Conservation (phyloP, 306 rosid genomes). For the Nissolia schottii region DNA sequence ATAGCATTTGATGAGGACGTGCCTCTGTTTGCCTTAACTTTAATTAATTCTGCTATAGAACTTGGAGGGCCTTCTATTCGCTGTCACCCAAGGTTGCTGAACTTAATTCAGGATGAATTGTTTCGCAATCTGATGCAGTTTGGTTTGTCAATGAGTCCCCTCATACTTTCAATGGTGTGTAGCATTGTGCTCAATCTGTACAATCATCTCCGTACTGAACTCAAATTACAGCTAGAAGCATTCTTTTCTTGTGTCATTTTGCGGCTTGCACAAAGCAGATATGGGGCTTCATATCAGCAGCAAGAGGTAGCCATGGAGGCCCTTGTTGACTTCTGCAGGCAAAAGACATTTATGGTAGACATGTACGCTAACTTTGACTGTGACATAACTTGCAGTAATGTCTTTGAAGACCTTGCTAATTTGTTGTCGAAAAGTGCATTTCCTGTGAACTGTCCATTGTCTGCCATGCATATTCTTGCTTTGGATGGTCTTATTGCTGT, state of each 20-base stretch:
- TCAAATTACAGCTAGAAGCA: constrained; percentile 82
- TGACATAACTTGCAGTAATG: constrained; percentile 92
- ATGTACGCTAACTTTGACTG: constrained; percentile 94
- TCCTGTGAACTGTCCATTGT: constrained; percentile 86
- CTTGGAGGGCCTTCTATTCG: constrained; percentile 87
- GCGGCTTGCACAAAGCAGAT: constrained; percentile 85
- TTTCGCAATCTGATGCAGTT: constrained; percentile 84
- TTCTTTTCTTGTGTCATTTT: constrained; percentile 85
- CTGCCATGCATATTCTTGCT: constrained; percentile 87
- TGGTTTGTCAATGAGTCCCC: constrained; percentile 78
- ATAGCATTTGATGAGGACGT: constrained; percentile 88
- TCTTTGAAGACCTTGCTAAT: constrained; percentile 91
- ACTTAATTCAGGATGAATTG: constrained; percentile 81
- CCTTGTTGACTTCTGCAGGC: constrained; percentile 91
- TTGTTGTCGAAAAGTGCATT: constrained; percentile 85
- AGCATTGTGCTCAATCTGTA: constrained; percentile 75
- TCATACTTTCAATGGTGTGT: constrained; percentile 84
- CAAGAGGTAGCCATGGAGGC: constrained; percentile 97
- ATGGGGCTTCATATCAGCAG: constrained; percentile 89
- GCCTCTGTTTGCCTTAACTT: constrained; percentile 86
- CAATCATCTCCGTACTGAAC: constrained; percentile 73
- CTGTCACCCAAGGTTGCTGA: constrained; percentile 72
- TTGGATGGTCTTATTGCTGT: constrained; percentile 96
- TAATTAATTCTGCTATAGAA: constrained; percentile 89
- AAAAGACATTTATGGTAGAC: constrained; percentile 82